Evolutionary conservation across 1,284 basidiomycete species (phyloP), one percentile per base, ranked within the genome.

Genomic region (Pisolithus thermaeus): DNA sequence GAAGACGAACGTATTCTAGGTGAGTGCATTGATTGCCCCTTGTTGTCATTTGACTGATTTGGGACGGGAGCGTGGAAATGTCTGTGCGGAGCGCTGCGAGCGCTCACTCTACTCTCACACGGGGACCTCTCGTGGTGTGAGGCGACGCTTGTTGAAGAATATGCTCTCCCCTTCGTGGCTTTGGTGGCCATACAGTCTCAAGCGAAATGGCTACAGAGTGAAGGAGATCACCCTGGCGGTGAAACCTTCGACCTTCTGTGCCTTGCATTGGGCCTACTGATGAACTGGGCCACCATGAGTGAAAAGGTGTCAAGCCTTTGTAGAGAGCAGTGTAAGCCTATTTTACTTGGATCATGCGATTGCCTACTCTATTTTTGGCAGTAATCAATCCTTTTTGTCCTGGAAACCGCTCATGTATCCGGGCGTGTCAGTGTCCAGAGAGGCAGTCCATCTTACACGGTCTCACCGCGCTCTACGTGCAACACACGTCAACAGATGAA

Each of bases 21-120:
- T 67, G 46, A 49, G 55, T 4, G 14, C 3, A 16, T 12, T 16
- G 14, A 42, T 42, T 14, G 11, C 28, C 14, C 20, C 8, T 16
- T 25, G 12, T 12, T 9, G 14, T 42, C 23, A 23, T 6, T 7
- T 9, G 3, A 25, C 22, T 16, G 3, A 42, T 55, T 5, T 52
- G 16, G 3, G 14, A 50, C 36, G 46, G 14, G 45, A 73, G 78
- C 72, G 3, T 66, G 65, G 42, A 71, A 67, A 56, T 87, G 81
- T 56, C 63, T 80, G 30, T 81, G 84, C 50, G 72, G 76, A 2
- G 68, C 75, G 3, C 71, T 88, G 3, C 79, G 85, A 1, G 77
- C 86, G 6, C 74, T 89, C 30, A 81, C 89, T 51, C 84, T 80
- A 50, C 67, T 88, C 11, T 84, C 85, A 0, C 84, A 88, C 56